Evolutionary conservation across 345 rosid species (phyloP).

Genomic region (thale cress (Arabidopsis thaliana)): TAIR10.1 NC_003076.8:21413001-21413500

Average conservation of each 20-base stretch:
- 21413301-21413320: slow-evolving; percentile 17
- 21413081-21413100: slow-evolving; percentile 36
- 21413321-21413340: background rate
- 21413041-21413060: slow-evolving; percentile 24
- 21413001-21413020: slow-evolving; percentile 47
- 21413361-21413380: slow-evolving; percentile 19
- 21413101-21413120: slow-evolving; percentile 20
- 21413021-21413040: background rate
- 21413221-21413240: slow-evolving; percentile 31
- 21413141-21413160: slow-evolving; percentile 4
- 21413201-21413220: slow-evolving; percentile 37
- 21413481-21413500: background rate
- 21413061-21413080: slow-evolving; percentile 38
- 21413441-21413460: background rate
- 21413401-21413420: slow-evolving; percentile 40
- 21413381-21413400: slow-evolving; percentile 57
- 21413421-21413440: background rate
- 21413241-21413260: slow-evolving; percentile 17
- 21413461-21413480: background rate
- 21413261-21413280: slow-evolving; percentile 43
- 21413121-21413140: slow-evolving; percentile 19
- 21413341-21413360: slow-evolving; percentile 9
- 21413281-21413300: slow-evolving; percentile 28
- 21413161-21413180: slow-evolving; percentile 43
- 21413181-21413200: slow-evolving; percentile 45